Evolutionary conservation across 257 asterid genomes (phyloP), one percentile per base, ranked within the genome.

Genomic region (Gentiana straminea): DNA sequence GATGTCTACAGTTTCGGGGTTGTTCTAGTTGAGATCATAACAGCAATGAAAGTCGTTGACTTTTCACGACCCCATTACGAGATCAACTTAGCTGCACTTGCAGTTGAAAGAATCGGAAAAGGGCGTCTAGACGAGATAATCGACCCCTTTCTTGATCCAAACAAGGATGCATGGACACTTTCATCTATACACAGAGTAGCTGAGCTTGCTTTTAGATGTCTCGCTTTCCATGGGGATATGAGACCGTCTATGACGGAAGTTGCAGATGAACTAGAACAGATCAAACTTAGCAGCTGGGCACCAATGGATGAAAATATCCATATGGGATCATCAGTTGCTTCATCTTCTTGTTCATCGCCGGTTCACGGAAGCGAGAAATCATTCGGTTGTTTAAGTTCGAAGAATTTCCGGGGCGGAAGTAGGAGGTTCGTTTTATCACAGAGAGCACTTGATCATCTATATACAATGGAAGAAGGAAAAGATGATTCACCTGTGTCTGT

Each of bases 1-100:
- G 98, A 90, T 13, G 96, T 90, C 10, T 90, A 90, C 80, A 90
- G 98, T 43, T 90, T 90, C 10, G 96, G 96, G 10, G 97, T 90
- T 13, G 97, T 90, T 51, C 97, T 86, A 15, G 81, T 90, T 12
- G 98, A 90, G 70, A 84, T 90, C 62, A 84, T 90, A 9, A 75
- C 98, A 10, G 91, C 91, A 13, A 52, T 68, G 82, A 82, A 81
- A 68, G 98, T 73, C 44, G 96, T 90, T 2, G 98, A 90, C 68
- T 90, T 90, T 70, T 73, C 96, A 1, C 73, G 98, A 50, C 73
- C 95, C 15, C 86, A 81, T 70, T 74, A 79, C 41, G 95, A 90
- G 75, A 73, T 90, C 58, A 90, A 86, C 35, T 52, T 90, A 62
- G 98, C 98, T 52, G 91, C 94, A 2, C 79, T 90, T 0, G 98